Evolutionary conservation across 768 basidiomycete species (phyloP).

Genomic region (Boletales sp.): DNA sequence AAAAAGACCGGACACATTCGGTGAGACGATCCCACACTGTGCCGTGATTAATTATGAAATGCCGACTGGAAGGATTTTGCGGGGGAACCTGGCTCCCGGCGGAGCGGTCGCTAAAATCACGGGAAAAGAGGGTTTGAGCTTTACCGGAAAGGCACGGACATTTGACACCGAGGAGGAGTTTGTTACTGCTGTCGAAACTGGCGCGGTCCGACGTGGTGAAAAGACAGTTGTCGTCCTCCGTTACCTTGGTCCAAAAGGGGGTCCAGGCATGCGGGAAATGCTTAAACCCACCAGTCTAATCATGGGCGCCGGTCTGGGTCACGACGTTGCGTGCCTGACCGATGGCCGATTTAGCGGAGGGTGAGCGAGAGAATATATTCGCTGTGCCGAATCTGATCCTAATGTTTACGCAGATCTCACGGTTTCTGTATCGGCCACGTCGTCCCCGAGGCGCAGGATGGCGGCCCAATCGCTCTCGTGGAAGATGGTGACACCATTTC

Average conservation of each 20-base stretch:
- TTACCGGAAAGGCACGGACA: conserved; percentile 87
- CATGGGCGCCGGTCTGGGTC: conserved; percentile 96
- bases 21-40: conserved; percentile 34
- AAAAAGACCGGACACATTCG: conserved; percentile 89
- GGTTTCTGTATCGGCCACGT: conserved; percentile 98
- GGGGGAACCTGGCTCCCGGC: conserved; percentile 89
- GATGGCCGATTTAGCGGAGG: conserved; percentile 98
- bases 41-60: conserved; percentile 2
- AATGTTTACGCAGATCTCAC: conserved; percentile 62
- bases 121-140: conserved; percentile 88
- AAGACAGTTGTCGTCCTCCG: conserved; percentile 95
- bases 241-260: conserved; percentile 96
- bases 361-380: conserved; percentile 45
- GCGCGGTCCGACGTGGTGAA: conserved; percentile 88
- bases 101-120: conserved; percentile 98
- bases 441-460: conserved; percentile 92
- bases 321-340: conserved; percentile 95
- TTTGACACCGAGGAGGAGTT: conserved; percentile 93
- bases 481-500: conserved; percentile 83
- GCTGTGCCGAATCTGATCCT: conserved; percentile 14
- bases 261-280: conserved; percentile 99
- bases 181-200: conserved; percentile 80
- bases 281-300: conserved; percentile 96
- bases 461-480: conserved; percentile 90
- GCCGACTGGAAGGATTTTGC: conserved; percentile 61